Base-by-base conservation (phyloP, 805 yeast genomes). In the Zygosaccharomyces lentus region DNA sequence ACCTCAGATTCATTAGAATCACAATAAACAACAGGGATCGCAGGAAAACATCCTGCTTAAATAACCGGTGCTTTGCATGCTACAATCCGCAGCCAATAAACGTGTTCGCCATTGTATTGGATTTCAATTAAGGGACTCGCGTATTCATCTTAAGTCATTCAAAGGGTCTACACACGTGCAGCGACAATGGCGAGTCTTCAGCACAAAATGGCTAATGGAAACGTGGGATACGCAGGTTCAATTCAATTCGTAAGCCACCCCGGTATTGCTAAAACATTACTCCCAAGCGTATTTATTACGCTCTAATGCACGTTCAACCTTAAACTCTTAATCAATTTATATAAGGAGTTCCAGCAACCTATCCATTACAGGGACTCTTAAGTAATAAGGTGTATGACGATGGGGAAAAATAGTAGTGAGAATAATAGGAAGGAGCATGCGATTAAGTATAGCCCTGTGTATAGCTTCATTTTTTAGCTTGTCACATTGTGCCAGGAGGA, bases 401-500 rank as follows among this genome's bases (percentile, higher is more conserved):
- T 19, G 5, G 21, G 21, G 3, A 19, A 19, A 3, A 19, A 19
- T 19, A 19, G 5, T 19, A 3, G 5, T 19, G 5, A 4, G 3
- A 38, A 8, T 10, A 38, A 27, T 8, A 10, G 7, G 15, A 30
- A 16, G n/a, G 12, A 27, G 34, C 17, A 40, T 40, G 43, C 7
- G 15, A n/a, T 21, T 23, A 19, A 19, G 12, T 6, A 19, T 51
- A 46, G 35, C 42, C 31, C 19, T 41, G n/a, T 38, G 30, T 38
- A 19, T 19, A 38, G 24, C 26, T 13, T 26, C 55, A 34, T 30
- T 48, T 25, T 49, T 58, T 17, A 43, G 64, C 25, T 34, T 55
- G 13, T 49, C 60, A 8, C 49, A 54, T 17, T 39, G 57, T 37
- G 46, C 38, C 25, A 43, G 53, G 34, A 64, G 70, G 45, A 53